Base-by-base conservation (phyloP, 2,329 filamentous ascomycete species). In the Fonsecaea pedrosoi region DNA sequence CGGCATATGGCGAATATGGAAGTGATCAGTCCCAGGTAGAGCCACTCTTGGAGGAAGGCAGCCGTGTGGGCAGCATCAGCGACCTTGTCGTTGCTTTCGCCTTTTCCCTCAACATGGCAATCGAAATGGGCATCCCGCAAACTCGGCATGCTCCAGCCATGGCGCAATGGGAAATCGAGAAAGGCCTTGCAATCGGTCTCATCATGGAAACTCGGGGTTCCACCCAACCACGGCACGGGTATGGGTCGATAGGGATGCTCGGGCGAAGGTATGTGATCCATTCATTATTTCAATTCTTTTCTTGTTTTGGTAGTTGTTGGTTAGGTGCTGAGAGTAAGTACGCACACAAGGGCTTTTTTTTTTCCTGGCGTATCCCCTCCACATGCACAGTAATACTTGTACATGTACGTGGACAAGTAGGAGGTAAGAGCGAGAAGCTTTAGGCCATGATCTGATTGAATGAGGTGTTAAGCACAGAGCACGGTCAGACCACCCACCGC, bases 81-180 rank as follows among this genome's bases (percentile, higher is more conserved):
- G 45, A 18, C 45, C 45, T 50, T 25, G 25, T 25, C 25, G 25
- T 25, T 25, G 25, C 25, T 25, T 25, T 25, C 25, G 25, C 25
- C 25, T 25, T 25, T 25, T 1, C 25, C 25, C 25, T 25, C 25
- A 25, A 25, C 25, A 25, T 25, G 25, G 25, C 25, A 25, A 25
- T 25, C 45, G 18, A 50, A 50, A 25, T 50, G 9, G 45, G 18
- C 45, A 25, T 50, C 18, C 18, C 25, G 45, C 10, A 50, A 12
- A 50, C 45, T 50, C 45, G 21, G 45, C 18, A 21, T 50, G 21
- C 7, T 50, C 45, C 45, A 25, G 45, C 45, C 45, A 50, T 50
- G 45, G 18, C 45, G 45, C 45, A 21, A 50, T 12, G 45, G 45
- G n/a, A 50, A 50, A 50, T 50, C 45, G 45, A 50, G 45, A 25